phyloP scores from a whole-genome alignment of 2,329 filamentous ascomycete genomes.

The Onygena corvina region DNA sequence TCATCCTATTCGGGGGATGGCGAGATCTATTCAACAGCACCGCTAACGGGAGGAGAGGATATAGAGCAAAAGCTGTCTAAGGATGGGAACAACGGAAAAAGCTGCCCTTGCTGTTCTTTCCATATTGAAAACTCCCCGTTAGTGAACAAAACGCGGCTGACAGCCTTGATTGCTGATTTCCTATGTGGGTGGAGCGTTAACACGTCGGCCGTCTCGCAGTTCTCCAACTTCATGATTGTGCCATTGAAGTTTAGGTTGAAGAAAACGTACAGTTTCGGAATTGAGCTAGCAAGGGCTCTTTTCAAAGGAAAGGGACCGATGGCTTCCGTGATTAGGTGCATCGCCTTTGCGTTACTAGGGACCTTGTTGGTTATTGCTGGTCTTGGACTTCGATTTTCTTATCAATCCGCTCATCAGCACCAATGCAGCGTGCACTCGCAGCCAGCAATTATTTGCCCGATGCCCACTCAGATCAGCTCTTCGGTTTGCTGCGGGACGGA shows the following conservation, averaged over 20 bases:
- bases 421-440: background rate
- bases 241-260: background rate
- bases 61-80: background rate
- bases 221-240: background rate
- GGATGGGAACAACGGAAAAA: background rate
- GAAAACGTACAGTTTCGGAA: background rate
- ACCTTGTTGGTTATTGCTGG: background rate
- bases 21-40: background rate
- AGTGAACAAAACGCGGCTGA: background rate
- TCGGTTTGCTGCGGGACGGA: conserved; percentile 3
- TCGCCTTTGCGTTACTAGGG: background rate
- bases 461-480: background rate
- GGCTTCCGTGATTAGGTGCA: background rate
- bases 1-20: too few species aligned
- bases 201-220: background rate
- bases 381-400: background rate
- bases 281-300: background rate
- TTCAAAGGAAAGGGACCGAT: background rate
- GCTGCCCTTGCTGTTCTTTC: background rate
- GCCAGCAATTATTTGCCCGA: background rate
- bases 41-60: background rate
- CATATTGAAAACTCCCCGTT: background rate
- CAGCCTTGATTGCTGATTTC: background rate
- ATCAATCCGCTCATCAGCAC: background rate
- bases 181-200: background rate